Evolutionary conservation across 148 eudicot genomes (phyloP).

Genomic region (Vaccinium myrtillus): DNA sequence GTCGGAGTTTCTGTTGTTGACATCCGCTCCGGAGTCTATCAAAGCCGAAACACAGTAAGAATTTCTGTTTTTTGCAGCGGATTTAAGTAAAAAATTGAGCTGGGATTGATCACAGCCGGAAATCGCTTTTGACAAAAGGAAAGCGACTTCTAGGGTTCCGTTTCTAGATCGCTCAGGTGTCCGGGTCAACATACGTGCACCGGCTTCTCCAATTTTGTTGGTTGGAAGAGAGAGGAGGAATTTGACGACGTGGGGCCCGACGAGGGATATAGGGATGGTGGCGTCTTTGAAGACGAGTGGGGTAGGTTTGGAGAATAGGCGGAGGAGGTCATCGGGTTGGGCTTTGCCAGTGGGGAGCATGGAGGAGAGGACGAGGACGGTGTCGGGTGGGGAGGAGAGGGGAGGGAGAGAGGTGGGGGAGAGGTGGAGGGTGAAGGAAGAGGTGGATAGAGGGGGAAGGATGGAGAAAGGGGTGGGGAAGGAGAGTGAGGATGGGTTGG

Average conservation of each 20-base stretch:
- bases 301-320: constrained; percentile 41
- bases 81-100: constrained; percentile 28
- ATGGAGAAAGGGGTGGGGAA: constrained; percentile 26
- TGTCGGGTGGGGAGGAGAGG: constrained; percentile 33
- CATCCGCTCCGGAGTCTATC: constrained; percentile 37
- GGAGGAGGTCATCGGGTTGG: constrained; percentile 39
- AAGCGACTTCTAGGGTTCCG: constrained; percentile 19
- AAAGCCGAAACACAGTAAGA: constrained; percentile 29
- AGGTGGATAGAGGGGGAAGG: constrained; percentile 51
- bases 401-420: constrained; percentile 30
- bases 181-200: not conserved
- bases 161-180: not conserved
- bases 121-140: constrained; percentile 31
- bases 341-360: constrained; percentile 53
- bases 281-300: constrained; percentile 52
- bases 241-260: constrained; percentile 40
- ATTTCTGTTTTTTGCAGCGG: constrained; percentile 19
- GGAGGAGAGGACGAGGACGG: constrained; percentile 37
- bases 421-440: constrained; percentile 31
- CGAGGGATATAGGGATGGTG: constrained; percentile 32
- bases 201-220: constrained; percentile 8
- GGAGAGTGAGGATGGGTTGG: constrained; percentile 33
- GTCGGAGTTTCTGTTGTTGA: constrained; percentile 14
- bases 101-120: constrained; percentile 25
- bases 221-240: constrained; percentile 31